A percentile compares a stretch with the other conserved stretches of the same genome.
phyloP scores from a whole-genome alignment of 805 yeast genomes.

The Cephaloascus albidus region DNA sequence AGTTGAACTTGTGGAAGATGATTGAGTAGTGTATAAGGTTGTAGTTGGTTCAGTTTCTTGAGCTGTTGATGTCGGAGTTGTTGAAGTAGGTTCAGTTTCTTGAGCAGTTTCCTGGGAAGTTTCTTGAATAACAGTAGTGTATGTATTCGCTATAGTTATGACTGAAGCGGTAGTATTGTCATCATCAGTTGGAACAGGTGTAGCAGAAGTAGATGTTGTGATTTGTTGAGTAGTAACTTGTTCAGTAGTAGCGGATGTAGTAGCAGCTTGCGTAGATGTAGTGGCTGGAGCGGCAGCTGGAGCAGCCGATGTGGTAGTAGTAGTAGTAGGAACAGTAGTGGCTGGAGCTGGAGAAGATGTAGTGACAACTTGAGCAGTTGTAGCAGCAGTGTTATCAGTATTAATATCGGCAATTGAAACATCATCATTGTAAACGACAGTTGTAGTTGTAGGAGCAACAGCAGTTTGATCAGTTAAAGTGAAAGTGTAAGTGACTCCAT shows the following conservation, averaged over 20 bases:
- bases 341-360: conserved; percentile 8
- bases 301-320: conserved; percentile 6
- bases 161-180: conserved; percentile 12
- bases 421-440: conserved; percentile 10
- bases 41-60: conserved; percentile 5
- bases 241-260: conserved; percentile 6
- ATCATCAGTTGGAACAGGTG: no score
- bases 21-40: conserved; percentile 6
- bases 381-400: conserved; percentile 1
- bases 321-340: conserved; percentile 5
- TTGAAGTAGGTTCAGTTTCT: conserved; percentile 4
- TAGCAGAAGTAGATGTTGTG: conserved; percentile 4
- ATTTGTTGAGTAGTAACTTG: conserved; percentile 3
- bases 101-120: conserved; percentile 5
- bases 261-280: conserved; percentile 6
- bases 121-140: conserved; percentile 6
- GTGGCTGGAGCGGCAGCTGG: conserved; percentile 9
- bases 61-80: conserved; percentile 5
- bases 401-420: conserved; percentile 8
- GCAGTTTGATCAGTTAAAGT: conserved; percentile 28
- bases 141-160: conserved; percentile 6
- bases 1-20: conserved; percentile 9
- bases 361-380: conserved; percentile 3
- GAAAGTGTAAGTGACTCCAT: conserved; percentile 40
- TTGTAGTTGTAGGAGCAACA: conserved; percentile 23